A percentile compares a stretch with the other conserved stretches of the same genome.
phyloP scores from a whole-genome alignment of 1,284 basidiomycete genomes.

The Ustilago hordei region DNA sequence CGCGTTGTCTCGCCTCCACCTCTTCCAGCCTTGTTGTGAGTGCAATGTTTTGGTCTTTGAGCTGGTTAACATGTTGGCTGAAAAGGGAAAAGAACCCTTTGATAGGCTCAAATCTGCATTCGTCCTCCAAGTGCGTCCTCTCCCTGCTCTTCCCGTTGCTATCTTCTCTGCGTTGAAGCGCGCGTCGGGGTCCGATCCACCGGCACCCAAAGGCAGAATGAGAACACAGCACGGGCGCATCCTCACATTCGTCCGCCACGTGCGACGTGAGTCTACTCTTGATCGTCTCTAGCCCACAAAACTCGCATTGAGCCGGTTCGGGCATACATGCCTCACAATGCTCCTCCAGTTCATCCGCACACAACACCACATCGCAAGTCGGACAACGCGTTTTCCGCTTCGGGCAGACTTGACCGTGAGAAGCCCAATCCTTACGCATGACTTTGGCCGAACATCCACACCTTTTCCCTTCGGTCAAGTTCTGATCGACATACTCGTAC shows the following conservation, averaged over 20 bases:
- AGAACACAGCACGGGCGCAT: conserved; percentile 36
- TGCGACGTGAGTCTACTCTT: conserved; percentile 38
- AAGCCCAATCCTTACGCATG: conserved; percentile 56
- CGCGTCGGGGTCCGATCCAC: conserved; percentile 45
- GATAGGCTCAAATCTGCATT: conserved; percentile 49
- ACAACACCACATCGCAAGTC: conserved; percentile 26
- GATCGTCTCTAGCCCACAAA: conserved; percentile 25
- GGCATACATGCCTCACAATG: conserved; percentile 37
- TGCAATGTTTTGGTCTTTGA: conserved; percentile 38
- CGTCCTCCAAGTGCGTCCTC: conserved; percentile 26
- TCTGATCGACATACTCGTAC: conserved; percentile 47
- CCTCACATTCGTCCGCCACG: conserved; percentile 25
- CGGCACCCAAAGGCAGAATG: conserved; percentile 42
- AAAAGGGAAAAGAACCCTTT: conserved; percentile 44
- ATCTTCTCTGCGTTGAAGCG: conserved; percentile 3
- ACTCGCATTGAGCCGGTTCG: conserved; percentile 35
- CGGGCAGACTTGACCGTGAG: conserved; percentile 34
- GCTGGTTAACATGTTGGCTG: conserved; percentile 21
- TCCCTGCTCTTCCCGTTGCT: conserved; percentile 17
- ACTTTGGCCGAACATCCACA: conserved; percentile 56
- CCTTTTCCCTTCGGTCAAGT: conserved; percentile 28
- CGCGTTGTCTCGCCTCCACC: conserved; percentile 23
- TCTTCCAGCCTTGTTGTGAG: conserved; percentile 31
- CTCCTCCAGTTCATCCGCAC: conserved; percentile 29
- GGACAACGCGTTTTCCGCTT: conserved; percentile 38